phyloP scores from a whole-genome alignment of 179 eudicot species.

The Silene vulgaris region DNA sequence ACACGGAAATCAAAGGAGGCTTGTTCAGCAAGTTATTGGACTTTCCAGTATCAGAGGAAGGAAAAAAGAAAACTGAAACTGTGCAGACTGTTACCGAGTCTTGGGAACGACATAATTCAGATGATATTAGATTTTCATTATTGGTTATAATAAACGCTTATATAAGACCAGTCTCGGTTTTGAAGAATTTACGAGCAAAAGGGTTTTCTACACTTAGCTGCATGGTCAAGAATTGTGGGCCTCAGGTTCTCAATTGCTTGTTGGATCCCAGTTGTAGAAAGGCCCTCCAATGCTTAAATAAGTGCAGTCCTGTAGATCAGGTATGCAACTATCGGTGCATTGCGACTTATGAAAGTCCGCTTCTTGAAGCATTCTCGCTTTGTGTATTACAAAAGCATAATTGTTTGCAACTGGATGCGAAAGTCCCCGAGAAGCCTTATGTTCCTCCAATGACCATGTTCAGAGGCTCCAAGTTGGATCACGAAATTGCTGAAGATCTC shows the following conservation, averaged over 20 bases:
- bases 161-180: constrained; percentile 63
- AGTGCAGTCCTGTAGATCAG: constrained; percentile 94
- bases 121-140: constrained; percentile 84
- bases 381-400: constrained; percentile 87
- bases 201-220: constrained; percentile 79
- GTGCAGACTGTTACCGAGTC: constrained; percentile 56
- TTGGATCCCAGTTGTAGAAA: constrained; percentile 81
- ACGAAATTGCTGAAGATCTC: constrained; percentile 87
- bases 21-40: constrained; percentile 35
- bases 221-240: constrained; percentile 79
- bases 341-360: constrained; percentile 78
- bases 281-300: constrained; percentile 87
- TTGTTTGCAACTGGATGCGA: constrained; percentile 72
- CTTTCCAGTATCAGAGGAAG: constrained; percentile 31
- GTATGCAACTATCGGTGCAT: constrained; percentile 91
- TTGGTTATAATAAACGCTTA: constrained; percentile 75
- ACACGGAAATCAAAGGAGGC: constrained; percentile 30
- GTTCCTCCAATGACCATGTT: constrained; percentile 65
- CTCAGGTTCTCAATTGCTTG: constrained; percentile 81
- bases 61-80: constrained; percentile 39
- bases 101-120: constrained; percentile 81
- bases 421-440: constrained; percentile 68
- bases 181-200: constrained; percentile 75
- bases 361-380: constrained; percentile 75
- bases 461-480: constrained; percentile 45